Conservation (phyloP, 768 basidiomycete species). For the Macrolepiota albuminosa region DNA sequence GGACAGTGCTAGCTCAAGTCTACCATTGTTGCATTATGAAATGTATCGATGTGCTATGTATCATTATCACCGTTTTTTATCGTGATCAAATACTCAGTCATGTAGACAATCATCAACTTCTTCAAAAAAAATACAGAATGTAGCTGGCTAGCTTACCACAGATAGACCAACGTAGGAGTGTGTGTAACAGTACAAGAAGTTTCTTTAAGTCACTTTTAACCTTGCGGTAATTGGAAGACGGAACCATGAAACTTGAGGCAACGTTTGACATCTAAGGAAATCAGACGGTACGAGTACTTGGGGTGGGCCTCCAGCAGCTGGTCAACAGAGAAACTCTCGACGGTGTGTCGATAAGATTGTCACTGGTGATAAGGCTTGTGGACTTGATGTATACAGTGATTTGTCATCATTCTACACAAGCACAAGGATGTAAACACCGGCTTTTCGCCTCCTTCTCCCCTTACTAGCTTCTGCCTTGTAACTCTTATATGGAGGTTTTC, state of each 20-base stretch:
- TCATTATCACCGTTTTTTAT: too few relatives aligned
- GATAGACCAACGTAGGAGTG: not conserved
- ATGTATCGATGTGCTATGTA: not conserved
- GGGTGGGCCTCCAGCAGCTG: too few relatives aligned
- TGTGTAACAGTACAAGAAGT: not conserved
- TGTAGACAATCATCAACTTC: not conserved
- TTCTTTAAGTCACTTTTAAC: not conserved
- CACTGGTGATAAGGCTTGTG: too few relatives aligned
- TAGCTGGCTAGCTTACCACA: too few relatives aligned
- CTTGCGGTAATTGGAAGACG: not conserved
- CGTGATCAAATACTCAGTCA: too few relatives aligned
- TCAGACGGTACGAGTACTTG: not conserved
- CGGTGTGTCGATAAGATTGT: not conserved
- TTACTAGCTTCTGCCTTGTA: not conserved
- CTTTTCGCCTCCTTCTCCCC: not conserved
- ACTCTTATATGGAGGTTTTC: not conserved
- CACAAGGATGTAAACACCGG: not conserved
- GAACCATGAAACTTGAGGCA: not conserved
- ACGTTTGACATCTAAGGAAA: too few relatives aligned
- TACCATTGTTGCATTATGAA: not conserved
- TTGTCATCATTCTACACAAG: not conserved
- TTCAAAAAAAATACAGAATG: not conserved
- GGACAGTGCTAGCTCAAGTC: not conserved
- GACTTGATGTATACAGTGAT: not conserved
- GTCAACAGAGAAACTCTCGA: too few relatives aligned